Base-by-base conservation (phyloP, 306 rosid genomes). In the Gastrolobium villosum region DNA sequence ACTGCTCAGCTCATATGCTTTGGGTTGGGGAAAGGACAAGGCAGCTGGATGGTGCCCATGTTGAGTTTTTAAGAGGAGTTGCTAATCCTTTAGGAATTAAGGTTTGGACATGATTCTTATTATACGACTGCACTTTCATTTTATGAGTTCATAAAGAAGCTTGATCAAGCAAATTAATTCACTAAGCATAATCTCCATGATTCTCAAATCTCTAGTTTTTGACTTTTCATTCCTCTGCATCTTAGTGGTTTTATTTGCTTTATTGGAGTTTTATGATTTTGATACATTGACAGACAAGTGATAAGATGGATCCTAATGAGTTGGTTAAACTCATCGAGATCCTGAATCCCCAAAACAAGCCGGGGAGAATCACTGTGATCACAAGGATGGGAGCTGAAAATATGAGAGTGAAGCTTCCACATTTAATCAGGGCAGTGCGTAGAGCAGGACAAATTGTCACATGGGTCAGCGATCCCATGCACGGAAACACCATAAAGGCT, bases 401-500 rank as follows among this genome's bases (percentile, higher is more conserved):
- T 76, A 95, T 95, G 99, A 89, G 99, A 80, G 99, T 95, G 82
- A 95, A 95, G 83, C 99, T 95, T 82, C 98, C 99, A 43, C 98
- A 95, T 84, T 89, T 95, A 55, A 95, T 95, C 80, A 84, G 99
- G 82, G 99, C 99, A 10, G 96, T 95, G 46, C 91, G 97, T 13
- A 57, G 96, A 75, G 85, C 98, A 10, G 98, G 99, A 10, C 98
- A 91, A 71, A 86, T 91, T 78, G 99, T 95, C 84, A 93, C 99
- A 41, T 95, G 99, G 99, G 97, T 95, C 85, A 93, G 97, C 36
- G 99, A 95, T 78, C 99, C 99, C 45, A 95, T 95, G 99, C 99
- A 95, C 76, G 99, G 99, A 54, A 95, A 95, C 89, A 95, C 99
- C 82, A 95, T 95, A 3, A 95, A 95, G 76, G 99, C 99, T 79